phyloP scores from a whole-genome alignment of 352 stramenopile species.

The Globisporangium spiculum region DNA sequence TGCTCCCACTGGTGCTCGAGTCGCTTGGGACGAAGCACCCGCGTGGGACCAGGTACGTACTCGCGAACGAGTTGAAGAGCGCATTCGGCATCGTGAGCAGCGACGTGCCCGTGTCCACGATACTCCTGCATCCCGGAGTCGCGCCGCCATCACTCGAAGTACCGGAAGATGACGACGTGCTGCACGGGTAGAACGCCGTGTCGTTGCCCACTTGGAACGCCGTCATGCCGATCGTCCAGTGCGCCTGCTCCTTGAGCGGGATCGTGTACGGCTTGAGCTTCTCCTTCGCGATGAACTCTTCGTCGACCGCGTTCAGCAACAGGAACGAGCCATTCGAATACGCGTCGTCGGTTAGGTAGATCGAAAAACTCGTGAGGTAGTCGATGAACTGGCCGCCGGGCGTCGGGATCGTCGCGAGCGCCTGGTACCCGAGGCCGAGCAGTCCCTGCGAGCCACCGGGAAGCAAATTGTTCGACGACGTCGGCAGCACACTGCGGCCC shows the following conservation, averaged over 20 bases:
- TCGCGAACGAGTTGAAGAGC: slow-evolving; percentile 24
- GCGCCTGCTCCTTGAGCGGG: slow-evolving; percentile 39
- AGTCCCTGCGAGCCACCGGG: slow-evolving; percentile 52
- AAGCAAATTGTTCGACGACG: slow-evolving; percentile 33
- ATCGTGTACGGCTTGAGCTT: slow-evolving; percentile 44
- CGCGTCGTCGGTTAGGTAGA: slow-evolving; percentile 52
- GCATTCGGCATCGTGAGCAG: slow-evolving; percentile 49
- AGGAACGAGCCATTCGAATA: slow-evolving; percentile 55
- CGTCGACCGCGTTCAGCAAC: slow-evolving; percentile 65
- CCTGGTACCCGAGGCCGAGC: slow-evolving; percentile 58
- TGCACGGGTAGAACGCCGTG: slow-evolving; percentile 40
- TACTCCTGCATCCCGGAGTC: slow-evolving; percentile 30
- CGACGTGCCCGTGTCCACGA: slow-evolving; percentile 69
- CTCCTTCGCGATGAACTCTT: slow-evolving; percentile 43
- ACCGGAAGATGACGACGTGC: slow-evolving; percentile 16
- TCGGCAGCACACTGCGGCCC: slow-evolving; percentile 43
- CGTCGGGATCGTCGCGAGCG: slow-evolving; percentile 48
- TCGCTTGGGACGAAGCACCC: slow-evolving; percentile 11
- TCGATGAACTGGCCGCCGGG: slow-evolving; percentile 49
- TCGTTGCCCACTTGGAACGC: slow-evolving; percentile 47
- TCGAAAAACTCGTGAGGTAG: slow-evolving; percentile 64
- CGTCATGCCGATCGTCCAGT: slow-evolving; percentile 77
- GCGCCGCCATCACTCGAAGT: not conserved
- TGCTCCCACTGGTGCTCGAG: not conserved
- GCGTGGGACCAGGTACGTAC: slow-evolving; percentile 7